Base-by-base conservation (phyloP, 495 filamentous ascomycete species). In the Daldinia concentrica region DNA sequence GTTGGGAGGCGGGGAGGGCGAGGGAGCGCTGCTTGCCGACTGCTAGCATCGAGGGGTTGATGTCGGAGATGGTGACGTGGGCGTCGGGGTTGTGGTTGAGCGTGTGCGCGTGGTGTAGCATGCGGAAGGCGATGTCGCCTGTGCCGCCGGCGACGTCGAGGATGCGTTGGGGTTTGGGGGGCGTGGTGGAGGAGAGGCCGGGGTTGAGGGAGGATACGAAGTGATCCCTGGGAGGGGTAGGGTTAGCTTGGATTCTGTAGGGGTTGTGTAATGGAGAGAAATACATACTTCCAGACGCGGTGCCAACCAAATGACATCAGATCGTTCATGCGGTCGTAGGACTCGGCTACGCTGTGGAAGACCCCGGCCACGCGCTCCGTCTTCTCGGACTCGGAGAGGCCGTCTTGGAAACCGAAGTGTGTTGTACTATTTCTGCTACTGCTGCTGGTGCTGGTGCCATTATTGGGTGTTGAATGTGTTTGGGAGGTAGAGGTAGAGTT, bases 261-360 rank as follows among this genome's bases (percentile, higher is more conserved):
- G 29, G 0, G 32, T 34, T 11, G 3, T 34, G 32, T 11, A 2
- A 12, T 12, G 32, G 32, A 11, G 32, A 14, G 9, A 3, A 29
- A 37, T n/a, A 55, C 80, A 17, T 50, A 82, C 81, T 99, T 99
- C 95, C 95, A 99, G 55, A 98, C 84, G 15, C 95, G 92, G 81
- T 99, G 95, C 82, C 97, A 94, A 37, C 94, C 94, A 27, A 98
- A 89, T 45, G 94, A 98, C 95, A 99, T 98, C 57, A 98, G 88
- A 80, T 99, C 95, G 86, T 99, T 99, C 95, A 99, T 99, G 71
- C 89, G 89, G 79, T 98, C 94, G 84, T 95, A 90, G 29, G 90
- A 92, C 55, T 92, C 88, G 72, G 95, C 95, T 56, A 99, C 95
- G 77, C 93, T 97, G 80, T 93, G 95, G 85, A 98, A 99, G 67